Percentiles rank a stretch among this genome's conserved stretches.
phyloP scores from a whole-genome alignment of 2,329 filamentous ascomycete species.

The Pleomassaria siparia region DNA sequence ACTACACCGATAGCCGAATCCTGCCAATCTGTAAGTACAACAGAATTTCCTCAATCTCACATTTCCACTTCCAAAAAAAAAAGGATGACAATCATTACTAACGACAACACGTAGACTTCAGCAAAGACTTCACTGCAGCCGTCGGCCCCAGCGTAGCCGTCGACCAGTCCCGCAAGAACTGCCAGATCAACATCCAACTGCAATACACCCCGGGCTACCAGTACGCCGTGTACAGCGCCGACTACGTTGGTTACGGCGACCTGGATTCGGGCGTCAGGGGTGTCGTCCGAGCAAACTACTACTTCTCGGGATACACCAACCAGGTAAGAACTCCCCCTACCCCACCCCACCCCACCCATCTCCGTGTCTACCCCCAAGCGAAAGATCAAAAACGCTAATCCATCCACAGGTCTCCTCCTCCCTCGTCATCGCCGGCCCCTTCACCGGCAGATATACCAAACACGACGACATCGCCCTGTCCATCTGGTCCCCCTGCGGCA shows the following conservation, averaged over 20 bases:
- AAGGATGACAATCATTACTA: not conserved
- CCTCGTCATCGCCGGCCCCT: slow-evolving; percentile 44
- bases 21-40: slow-evolving; percentile 39
- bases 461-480: slow-evolving; percentile 41
- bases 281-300: slow-evolving; percentile 37
- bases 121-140: slow-evolving; percentile 33
- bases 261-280: slow-evolving; percentile 41
- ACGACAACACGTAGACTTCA: slow-evolving; percentile 24
- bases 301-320: slow-evolving; percentile 37
- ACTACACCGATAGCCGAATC: slow-evolving; percentile 32
- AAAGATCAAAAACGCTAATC: not conserved
- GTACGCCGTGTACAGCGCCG: slow-evolving; percentile 37
- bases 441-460: slow-evolving; percentile 47
- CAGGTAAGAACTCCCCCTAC: slow-evolving; percentile 24
- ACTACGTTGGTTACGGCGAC: slow-evolving; percentile 39
- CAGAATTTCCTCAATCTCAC: not conserved
- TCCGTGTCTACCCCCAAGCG: not conserved
- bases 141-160: slow-evolving; percentile 26
- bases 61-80: not conserved
- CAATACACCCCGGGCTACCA: slow-evolving; percentile 40
- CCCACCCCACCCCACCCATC: not conserved
- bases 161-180: slow-evolving; percentile 40
- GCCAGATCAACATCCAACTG: slow-evolving; percentile 40
- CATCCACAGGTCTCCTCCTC: slow-evolving; percentile 1
- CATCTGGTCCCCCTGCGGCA: slow-evolving; percentile 35